These are phyloP conservation scores for Plasmodiophora brassicae DNA, from an alignment of 208 protist genomes.

Conservation along the genomic window DNA sequence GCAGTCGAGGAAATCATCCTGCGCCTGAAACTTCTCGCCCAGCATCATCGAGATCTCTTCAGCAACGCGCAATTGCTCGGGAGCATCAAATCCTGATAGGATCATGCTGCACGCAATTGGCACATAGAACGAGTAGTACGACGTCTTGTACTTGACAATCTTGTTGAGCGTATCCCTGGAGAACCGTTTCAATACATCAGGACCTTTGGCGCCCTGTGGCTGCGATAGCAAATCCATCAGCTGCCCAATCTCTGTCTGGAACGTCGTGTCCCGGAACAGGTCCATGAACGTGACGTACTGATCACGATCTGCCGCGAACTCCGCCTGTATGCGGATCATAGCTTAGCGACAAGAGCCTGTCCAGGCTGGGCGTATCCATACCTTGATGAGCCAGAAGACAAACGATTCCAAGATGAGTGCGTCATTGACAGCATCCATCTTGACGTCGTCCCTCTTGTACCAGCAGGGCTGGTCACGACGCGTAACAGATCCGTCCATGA, in stretches of 20 bases:
- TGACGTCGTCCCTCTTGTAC: conserved; percentile 49
- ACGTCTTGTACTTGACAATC: conserved; percentile 63
- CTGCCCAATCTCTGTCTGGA: conserved; percentile 57
- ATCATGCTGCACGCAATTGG: conserved; percentile 49
- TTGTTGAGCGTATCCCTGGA: not conserved
- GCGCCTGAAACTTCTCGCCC: conserved; percentile 49
- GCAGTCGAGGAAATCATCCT: conserved; percentile 67
- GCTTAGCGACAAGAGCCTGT: too few species aligned
- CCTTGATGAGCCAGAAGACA: conserved; percentile 42
- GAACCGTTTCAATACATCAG: not conserved
- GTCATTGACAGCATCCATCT: conserved; percentile 56
- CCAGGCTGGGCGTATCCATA: too few species aligned
- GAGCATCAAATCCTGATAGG: not conserved
- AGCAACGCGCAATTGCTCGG: not conserved
- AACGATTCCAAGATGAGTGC: conserved; percentile 56
- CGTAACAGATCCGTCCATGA: conserved; percentile 63
- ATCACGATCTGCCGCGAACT: conserved; percentile 39
- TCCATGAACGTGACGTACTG: conserved; percentile 45
- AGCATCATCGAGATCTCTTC: conserved; percentile 36
- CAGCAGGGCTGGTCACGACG: conserved; percentile 62
- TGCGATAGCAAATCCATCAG: conserved; percentile 47
- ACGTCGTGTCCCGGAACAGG: conserved; percentile 48
- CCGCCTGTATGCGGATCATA: too few species aligned
- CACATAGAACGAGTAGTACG: conserved; percentile 62
- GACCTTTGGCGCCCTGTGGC: not conserved